Base-by-base conservation (phyloP, 1,139 yeast genomes). In the Magnusiomyces starmeri region DNA sequence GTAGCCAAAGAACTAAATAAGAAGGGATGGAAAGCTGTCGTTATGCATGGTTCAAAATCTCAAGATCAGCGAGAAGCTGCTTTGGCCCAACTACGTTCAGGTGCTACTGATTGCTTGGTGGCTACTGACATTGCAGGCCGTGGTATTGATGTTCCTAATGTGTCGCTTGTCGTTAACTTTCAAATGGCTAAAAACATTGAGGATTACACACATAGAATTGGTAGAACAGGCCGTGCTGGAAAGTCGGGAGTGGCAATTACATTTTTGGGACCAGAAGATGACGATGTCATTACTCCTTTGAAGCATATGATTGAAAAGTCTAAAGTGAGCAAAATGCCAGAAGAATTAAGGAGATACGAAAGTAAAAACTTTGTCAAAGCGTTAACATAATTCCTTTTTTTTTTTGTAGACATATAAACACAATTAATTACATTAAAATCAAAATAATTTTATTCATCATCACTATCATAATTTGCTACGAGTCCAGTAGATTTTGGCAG, bases 41-140 rank as follows among this genome's bases (percentile, higher is more conserved):
- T 81, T 0, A 76, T 92, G 60, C 97, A 92, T 66, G 97, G 97
- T 16, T 83, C 92, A 1, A 85, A 85, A 63, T 76, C 85, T 0
- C 98, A 92, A 68, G 87, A 80, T n/a, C 82, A 83, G 60, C 78
- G 98, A 67, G 97, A 92, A 63, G 68, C 70, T n/a, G 84, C 96
- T 0, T 74, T 92, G 45, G 72, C 73, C 20, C 78, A 81, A 41
- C 78, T 92, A 65, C 76, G 82, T 51, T 64, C 73, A 12, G 86
- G 88, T 27, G 71, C 73, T 27, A 79, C 81, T 1, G 81, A 80
- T 51, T 73, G 87, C 10, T 71, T 92, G 48, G 83, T 92, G 32
- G 97, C 97, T 10, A 92, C 98, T 0, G 97, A 92, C 63, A 90
- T 92, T 50, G 97, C 97, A 1, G 96, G 97, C 4, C 81, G 98